These are phyloP conservation scores for Xylariaceae sp. DNA, from an alignment of 2,329 filamentous ascomycete genomes.

Conservation along the genomic window DNA sequence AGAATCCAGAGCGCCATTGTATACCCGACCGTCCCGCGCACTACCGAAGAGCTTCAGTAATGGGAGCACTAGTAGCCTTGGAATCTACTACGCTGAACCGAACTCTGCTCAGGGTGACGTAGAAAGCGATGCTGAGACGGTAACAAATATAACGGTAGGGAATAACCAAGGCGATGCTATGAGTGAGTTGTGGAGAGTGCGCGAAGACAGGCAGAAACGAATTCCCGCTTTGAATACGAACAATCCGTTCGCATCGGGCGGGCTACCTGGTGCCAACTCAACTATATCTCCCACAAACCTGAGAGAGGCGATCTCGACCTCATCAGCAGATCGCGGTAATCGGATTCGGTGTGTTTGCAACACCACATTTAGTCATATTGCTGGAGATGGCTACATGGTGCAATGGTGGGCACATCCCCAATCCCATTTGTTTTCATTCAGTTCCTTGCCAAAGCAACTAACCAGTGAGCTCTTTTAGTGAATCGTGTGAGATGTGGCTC, in stretches of 20 bases:
- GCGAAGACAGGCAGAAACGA: conserved; percentile 46
- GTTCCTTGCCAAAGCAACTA: conserved; percentile 1
- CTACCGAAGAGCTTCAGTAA: conserved; percentile 46
- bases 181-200: conserved; percentile 54
- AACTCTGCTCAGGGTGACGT: conserved; percentile 32
- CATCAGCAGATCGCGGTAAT: conserved; percentile 39
- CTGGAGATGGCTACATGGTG: conserved; percentile 52
- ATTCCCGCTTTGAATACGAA: conserved; percentile 30
- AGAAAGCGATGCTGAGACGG: conserved; percentile 56
- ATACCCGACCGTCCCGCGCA: conserved; percentile 41
- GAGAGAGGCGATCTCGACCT: conserved; percentile 43
- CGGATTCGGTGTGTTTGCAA: conserved; percentile 55
- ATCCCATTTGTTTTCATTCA: background rate
- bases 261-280: conserved; percentile 21
- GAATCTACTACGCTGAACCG: conserved; percentile 34
- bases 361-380: conserved; percentile 29
- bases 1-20: conserved; percentile 44
- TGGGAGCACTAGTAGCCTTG: conserved; percentile 40
- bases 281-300: conserved; percentile 49
- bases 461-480: conserved; percentile 36
- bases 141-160: conserved; percentile 41
- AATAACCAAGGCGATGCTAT: conserved; percentile 49
- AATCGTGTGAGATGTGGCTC: conserved; percentile 60
- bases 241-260: conserved; percentile 34
- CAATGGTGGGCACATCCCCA: conserved; percentile 48